Evolutionary conservation across 2,329 filamentous ascomycete species (phyloP), one percentile per base, ranked within the genome.

Genomic region (Xenoacremonium recifei): DNA sequence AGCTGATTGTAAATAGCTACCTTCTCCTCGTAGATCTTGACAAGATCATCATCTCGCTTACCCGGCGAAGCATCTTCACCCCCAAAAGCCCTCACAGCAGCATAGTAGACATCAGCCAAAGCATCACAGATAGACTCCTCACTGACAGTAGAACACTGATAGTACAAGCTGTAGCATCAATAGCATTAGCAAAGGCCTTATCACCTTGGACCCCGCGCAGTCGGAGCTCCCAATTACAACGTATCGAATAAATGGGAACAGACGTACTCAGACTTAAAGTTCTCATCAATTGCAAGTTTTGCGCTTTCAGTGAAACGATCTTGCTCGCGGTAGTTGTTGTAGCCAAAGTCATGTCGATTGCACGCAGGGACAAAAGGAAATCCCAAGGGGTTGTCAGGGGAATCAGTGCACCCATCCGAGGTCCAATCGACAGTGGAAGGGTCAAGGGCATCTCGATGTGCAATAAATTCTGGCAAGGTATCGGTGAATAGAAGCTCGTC

Each of bases 281-380:
- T 71, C 35, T 59, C 51, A 38, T 80, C 76, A 31, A 80, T 72
- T 4, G 47, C 58, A n/a, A 56, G 39, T 53, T 72, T 73, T 39
- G 57, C 61, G 6, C 48, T 57, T 6, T 62, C 57, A 3, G 64
- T 70, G 56, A 79, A 77, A 3, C 76, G 69, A 3, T 39, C 58
- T 52, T 79, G 75, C 2, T 39, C 42, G 38, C 74, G 72, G 56
- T 70, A 79, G 61, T 81, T 80, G 15, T 67, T 61, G 55, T 77
- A 77, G 2, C 75, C 76, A 55, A 80, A 80, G 52, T 80, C 77
- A 45, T 81, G 77, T 6, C 77, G 73, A 44, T 74, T 59, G 62
- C 75, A 78, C 11, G 66, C 69, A 0, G 64, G 67, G 3, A 59
- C 18, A 29, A 73, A 75, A 10, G 67, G 60, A 51, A 70, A 75